Conservation (phyloP, 768 basidiomycete genomes). For the Tricholoma saponaceum region DNA sequence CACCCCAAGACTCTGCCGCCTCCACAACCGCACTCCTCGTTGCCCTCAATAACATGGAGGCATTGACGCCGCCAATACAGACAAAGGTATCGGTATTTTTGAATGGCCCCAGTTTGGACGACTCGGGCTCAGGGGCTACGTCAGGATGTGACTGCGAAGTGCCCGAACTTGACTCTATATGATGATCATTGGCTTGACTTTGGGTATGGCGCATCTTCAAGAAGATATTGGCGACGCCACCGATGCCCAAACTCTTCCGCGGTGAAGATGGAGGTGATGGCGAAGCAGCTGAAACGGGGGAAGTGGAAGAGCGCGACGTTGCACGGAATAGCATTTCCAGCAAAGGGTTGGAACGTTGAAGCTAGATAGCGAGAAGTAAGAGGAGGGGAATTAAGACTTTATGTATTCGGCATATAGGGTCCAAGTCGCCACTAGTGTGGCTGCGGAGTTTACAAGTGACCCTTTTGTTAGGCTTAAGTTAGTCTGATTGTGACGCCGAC, state of each 20-base stretch:
- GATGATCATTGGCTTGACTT: slow-evolving; percentile 19
- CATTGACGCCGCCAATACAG: slow-evolving; percentile 62
- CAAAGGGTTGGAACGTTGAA: neutral
- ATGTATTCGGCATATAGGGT: slow-evolving; percentile 1
- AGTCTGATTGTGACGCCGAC: neutral
- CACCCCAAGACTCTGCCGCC: slow-evolving; percentile 44
- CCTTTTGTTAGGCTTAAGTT: neutral
- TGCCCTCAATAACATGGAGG: slow-evolving; percentile 49
- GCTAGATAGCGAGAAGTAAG: neutral
- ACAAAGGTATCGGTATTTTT: slow-evolving; percentile 43
- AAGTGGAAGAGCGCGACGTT: slow-evolving; percentile 2
- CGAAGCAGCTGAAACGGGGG: slow-evolving; percentile 6
- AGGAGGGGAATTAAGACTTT: slow-evolving; percentile 5
- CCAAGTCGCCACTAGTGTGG: neutral
- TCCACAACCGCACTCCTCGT: slow-evolving; percentile 49
- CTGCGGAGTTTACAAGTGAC: slow-evolving; percentile 1
- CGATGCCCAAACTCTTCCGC: slow-evolving; percentile 24
- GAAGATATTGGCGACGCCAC: slow-evolving; percentile 50
- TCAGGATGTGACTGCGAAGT: slow-evolving; percentile 36
- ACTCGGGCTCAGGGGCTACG: slow-evolving; percentile 21
- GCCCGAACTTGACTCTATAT: slow-evolving; percentile 33
- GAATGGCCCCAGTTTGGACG: slow-evolving; percentile 22
- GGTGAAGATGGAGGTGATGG: slow-evolving; percentile 11
- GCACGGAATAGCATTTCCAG: slow-evolving; percentile 7
- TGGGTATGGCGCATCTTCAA: slow-evolving; percentile 44